Evolutionary conservation across 176 grass and related monocot species (phyloP), one percentile per base, ranked within the genome.

Genomic region (Avena eriantha): DNA sequence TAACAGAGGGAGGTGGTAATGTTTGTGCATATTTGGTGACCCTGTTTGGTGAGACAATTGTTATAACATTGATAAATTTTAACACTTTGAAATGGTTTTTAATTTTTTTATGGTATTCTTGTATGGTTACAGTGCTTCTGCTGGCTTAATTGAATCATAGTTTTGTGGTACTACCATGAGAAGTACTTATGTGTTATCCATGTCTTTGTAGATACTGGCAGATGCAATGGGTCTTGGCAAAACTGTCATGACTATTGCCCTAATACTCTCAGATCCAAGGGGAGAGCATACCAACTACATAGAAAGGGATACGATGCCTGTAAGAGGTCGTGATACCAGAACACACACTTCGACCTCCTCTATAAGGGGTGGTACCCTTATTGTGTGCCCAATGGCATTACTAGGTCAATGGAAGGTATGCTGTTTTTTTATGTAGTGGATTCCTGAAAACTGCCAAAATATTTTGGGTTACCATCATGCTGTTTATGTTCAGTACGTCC

Each of bases 151-250:
- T 33, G 2, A 0, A 2, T 24, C 35, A 31, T 67, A 9, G 11
- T 59, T 77, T 50, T 49, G 54, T 49, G 23, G 9, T 54, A 3
- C 23, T 82, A 83, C 46, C 70, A 7, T 49, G 65, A 86, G 47
- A 73, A 16, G 19, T 78, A 78, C 84, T 83, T 45, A 78, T 83
- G 14, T 83, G 21, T 16, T 74, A 53, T 81, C 43, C 67, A 73
- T 90, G 34, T 64, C 16, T 93, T 79, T 89, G 63, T 86, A 98
- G 93, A 98, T 98, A 71, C 70, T 98, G 55, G 93, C 95, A 36
- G 93, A 98, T 84, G 93, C 95, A 83, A 98, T 98, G 95, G 95
- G 93, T 80, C 91, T 98, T 82, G 95, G 95, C 39, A 95, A 98
- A 91, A 95, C 95, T 83, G 95, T 98, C 22, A 98, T 95, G 95